Evolutionary conservation across 139 green algal species (phyloP), one percentile per base, ranked within the genome.

Genomic region (Zygnema circumcarinatum): DNA sequence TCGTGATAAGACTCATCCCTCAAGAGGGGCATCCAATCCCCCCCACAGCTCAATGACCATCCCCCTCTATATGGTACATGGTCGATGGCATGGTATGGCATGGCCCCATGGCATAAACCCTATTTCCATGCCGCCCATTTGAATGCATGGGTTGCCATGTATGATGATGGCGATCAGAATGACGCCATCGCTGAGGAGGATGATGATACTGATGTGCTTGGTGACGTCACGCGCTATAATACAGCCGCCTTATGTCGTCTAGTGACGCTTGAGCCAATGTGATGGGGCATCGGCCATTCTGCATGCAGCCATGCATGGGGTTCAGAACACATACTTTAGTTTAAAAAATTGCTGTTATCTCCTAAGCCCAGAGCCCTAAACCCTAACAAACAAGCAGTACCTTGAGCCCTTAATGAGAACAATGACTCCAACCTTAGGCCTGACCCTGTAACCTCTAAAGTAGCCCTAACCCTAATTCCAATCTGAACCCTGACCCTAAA

Each of bases 221-320:
- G 16, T 80, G 54, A 87, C 40, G n/a, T n/a, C n/a, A n/a, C n/a
- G 83, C 72, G 69, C n/a, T 39, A 11, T 88, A 67, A 47, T 90
- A 98, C 67, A 98, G 89, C 38, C 94, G 92, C 1, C 96, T 79
- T 0, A 98, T 84, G 56, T 98, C 89, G 29, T 97, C 95, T 35
- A 96, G 62, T 1, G 36, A 88, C 0, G 89, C 90, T 0, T 95
- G 94, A 2, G 93, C 42, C 7, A 74, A 89, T 0, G 96, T 98
- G 20, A 98, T 91, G 0, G 96, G 96, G 88, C 96, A 98, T 38
- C 85, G 86, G 1, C 86, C 87, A 3, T 93, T 35, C 56, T 94
- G 84, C 67, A 67, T 20, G 56, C 22, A 84, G 36, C 32, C 76
- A 76, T 7, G 35, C 38, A 74, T 52, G n/a, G n/a, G n/a, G n/a